A percentile compares a stretch with the other conserved stretches of the same genome.
Conservation (phyloP, 805 yeast genomes). For the Ogataea populi-albae region DNA sequence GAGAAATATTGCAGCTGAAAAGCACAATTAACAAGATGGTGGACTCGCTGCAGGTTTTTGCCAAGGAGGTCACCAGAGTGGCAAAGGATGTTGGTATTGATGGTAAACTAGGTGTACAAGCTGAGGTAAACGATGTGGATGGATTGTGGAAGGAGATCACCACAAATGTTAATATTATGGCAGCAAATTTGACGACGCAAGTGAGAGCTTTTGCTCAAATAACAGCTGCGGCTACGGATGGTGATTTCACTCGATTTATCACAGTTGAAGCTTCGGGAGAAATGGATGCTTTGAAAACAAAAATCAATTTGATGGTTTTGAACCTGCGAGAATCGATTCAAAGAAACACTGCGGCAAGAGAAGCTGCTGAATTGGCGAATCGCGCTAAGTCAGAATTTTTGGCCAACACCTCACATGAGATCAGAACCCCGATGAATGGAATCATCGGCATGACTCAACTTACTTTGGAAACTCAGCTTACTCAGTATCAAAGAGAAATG, state of each 20-base stretch:
- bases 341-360: slow-evolving; percentile 89
- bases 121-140: slow-evolving; percentile 86
- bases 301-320: slow-evolving; percentile 78
- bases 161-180: slow-evolving; percentile 90
- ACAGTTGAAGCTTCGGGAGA: slow-evolving; percentile 92
- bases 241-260: slow-evolving; percentile 85
- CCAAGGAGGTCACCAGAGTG: slow-evolving; percentile 83
- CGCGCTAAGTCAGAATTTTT: slow-evolving; percentile 85
- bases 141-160: slow-evolving; percentile 92
- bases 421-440: slow-evolving; percentile 91
- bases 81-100: slow-evolving; percentile 93
- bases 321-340: slow-evolving; percentile 85
- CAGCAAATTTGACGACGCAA: slow-evolving; percentile 87
- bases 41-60: slow-evolving; percentile 83
- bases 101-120: slow-evolving; percentile 90
- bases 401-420: slow-evolving; percentile 86
- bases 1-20: slow-evolving; percentile 82
- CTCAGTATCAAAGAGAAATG: slow-evolving; percentile 92
- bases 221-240: slow-evolving; percentile 92
- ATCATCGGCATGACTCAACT: slow-evolving; percentile 90
- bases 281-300: slow-evolving; percentile 70
- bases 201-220: slow-evolving; percentile 92
- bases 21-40: slow-evolving; percentile 91
- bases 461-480: slow-evolving; percentile 81
- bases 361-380: slow-evolving; percentile 90